Base-by-base conservation (phyloP, 202 grass and related monocot species). In the Cymbopogon flexuosus region DNA sequence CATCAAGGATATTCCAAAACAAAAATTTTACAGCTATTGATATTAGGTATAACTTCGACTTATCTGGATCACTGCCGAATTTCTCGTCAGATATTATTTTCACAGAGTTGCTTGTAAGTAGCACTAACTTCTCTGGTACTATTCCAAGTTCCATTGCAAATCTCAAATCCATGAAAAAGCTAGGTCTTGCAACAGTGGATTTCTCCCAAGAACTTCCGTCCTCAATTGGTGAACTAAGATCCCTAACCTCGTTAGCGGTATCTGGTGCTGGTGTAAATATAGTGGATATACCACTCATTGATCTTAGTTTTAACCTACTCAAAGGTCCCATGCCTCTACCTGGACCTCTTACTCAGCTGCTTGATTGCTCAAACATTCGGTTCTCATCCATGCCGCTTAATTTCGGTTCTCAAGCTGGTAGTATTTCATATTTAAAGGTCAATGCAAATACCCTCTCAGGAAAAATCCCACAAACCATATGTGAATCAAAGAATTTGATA, bases 71-170 rank as follows among this genome's bases (percentile, higher is more conserved):
- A 1, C 63, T 91, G 70, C 87, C 89, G 0, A 30, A 91, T 19
- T 91, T 94, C 83, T 46, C 49, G 10, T 41, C 73, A n/a, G 9
- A 62, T 52, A 76, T 65, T 51, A 35, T 24, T 39, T 29, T 91
- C 18, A 37, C 52, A 4, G 42, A 41, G 1, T 35, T 94, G 76
- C 16, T 72, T 27, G 70, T 89, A 6, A 87, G 29, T 8, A 19
- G 3, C 27, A 94, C 87, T 5, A 91, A 89, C 71, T 91, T 94
- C 40, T 91, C 87, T 57, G 87, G 89, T 46, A 51, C 67, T 8
- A 62, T 84, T 54, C 74, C 74, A 0, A 27, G 31, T 19, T 71
- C 74, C 3, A 6, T 84, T 31, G 30, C 2, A 22, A 85, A 79
- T 16, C 18, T 86, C 2, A 80, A 11, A 67, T 86, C 62, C 14